Percentiles rank a stretch among this genome's conserved stretches.
phyloP scores from a whole-genome alignment of 2,329 filamentous ascomycete genomes.

The Aspergillus awamori region DNA sequence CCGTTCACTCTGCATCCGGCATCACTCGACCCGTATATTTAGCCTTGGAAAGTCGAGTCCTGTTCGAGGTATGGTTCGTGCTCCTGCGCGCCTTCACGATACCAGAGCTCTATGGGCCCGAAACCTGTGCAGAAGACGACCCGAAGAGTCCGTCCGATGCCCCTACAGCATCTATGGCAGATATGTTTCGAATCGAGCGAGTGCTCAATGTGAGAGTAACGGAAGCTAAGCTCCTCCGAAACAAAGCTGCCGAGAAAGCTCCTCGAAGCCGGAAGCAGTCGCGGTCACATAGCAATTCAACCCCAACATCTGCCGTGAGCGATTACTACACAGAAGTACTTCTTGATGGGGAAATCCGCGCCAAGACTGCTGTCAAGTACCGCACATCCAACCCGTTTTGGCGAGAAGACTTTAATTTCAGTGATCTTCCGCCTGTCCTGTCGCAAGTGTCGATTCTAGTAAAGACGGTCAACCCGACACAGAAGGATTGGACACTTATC shows the following conservation, averaged over 20 bases:
- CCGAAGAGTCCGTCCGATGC: conserved; percentile 38
- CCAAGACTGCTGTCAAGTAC: conserved; percentile 52
- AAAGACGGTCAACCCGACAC: conserved; percentile 50
- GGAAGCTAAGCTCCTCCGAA: conserved; percentile 60
- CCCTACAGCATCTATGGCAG: conserved; percentile 46
- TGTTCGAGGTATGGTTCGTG: conserved; percentile 98
- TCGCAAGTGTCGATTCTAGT: conserved; percentile 51
- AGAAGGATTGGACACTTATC: conserved; percentile 55
- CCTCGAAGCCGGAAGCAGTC: conserved; percentile 39
- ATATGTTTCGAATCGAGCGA: conserved; percentile 70
- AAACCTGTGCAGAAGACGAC: conserved; percentile 47
- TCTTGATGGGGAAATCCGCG: conserved; percentile 52
- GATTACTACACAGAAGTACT: conserved; percentile 54
- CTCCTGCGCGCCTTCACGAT: conserved; percentile 87
- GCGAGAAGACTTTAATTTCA: conserved; percentile 53
- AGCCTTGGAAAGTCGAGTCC: conserved; percentile 78
- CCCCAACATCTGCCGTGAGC: conserved; percentile 34
- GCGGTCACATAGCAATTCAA: conserved; percentile 32
- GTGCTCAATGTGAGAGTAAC: conserved; percentile 62
- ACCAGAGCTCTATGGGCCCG: conserved; percentile 82
- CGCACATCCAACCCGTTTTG: conserved; percentile 52
- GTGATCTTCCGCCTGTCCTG: conserved; percentile 51
- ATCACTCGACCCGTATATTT: conserved; percentile 89
- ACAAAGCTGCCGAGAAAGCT: conserved; percentile 35
- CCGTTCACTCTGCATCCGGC: conserved; percentile 70